Conservation (phyloP, 371 early-diverging fungal genomes). For the Mortierella sp. region DNA sequence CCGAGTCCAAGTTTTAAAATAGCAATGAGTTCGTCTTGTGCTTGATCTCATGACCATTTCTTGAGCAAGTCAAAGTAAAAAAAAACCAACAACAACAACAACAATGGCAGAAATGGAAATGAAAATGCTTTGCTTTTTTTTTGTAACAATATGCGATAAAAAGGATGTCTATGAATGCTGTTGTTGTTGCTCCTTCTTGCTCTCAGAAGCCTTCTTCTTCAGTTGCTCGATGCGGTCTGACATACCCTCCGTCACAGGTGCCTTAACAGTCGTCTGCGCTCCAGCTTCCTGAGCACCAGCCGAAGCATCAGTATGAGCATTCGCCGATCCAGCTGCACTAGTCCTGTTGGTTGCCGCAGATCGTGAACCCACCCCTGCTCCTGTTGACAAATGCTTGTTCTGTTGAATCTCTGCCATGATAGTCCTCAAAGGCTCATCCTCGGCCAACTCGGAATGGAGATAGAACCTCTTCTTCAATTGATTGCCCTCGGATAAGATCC, state of each 20-base stretch:
- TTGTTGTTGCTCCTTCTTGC: constrained; percentile 29
- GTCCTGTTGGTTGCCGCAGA: not conserved
- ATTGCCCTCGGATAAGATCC: constrained; percentile 49
- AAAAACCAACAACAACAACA: not conserved
- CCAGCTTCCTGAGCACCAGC: not conserved
- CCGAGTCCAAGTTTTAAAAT: not conserved
- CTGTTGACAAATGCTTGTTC: constrained; percentile 26
- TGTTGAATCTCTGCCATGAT: constrained; percentile 57
- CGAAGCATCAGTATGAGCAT: not conserved
- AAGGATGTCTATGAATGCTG: constrained; percentile 8
- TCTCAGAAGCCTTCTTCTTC: constrained; percentile 48
- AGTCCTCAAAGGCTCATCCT: constrained; percentile 57
- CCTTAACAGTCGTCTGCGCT: constrained; percentile 8
- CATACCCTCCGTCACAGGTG: constrained; percentile 46
- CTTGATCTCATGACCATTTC: not conserved
- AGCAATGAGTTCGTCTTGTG: not conserved
- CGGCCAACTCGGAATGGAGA: constrained; percentile 69
- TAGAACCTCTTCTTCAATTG: constrained; percentile 68
- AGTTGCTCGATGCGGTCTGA: constrained; percentile 56
- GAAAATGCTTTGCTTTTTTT: not conserved
- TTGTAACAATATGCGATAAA: not conserved
- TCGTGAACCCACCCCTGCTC: not conserved
- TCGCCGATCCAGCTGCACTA: not conserved
- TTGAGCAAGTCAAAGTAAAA: not conserved
- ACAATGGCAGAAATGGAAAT: not conserved